phyloP scores from a whole-genome alignment of 768 basidiomycete species.

The Hypsizygus marmoreus region DNA sequence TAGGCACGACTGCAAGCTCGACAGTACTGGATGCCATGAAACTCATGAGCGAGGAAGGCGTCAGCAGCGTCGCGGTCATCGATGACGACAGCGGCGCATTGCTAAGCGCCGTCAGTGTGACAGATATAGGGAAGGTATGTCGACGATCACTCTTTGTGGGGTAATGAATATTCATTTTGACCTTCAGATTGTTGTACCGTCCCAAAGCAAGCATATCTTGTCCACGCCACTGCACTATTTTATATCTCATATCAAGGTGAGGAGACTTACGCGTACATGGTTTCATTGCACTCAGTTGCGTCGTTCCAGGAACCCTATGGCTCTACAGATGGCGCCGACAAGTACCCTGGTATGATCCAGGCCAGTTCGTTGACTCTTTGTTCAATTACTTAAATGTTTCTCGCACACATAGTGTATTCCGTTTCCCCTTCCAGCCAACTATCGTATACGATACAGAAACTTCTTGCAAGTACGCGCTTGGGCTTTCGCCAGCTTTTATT shows the following conservation, averaged over 20 bases:
- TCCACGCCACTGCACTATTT: conserved; percentile 69
- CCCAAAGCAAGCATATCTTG: conserved; percentile 77
- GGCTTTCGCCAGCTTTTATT: background rate
- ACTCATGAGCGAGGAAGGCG: conserved; percentile 83
- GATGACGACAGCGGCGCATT: conserved; percentile 65
- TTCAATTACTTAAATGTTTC: conserved; percentile 1
- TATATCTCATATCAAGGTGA: conserved; percentile 71
- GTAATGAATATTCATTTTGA: conserved; percentile 1
- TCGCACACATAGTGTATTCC: conserved; percentile 76
- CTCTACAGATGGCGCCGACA: conserved; percentile 77
- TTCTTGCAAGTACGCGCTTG: conserved; percentile 70
- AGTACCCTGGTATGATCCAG: conserved; percentile 62
- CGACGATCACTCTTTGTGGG: background rate
- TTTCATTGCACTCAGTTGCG: conserved; percentile 3
- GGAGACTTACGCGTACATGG: background rate
- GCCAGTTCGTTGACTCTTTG: background rate
- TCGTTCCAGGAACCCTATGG: conserved; percentile 62
- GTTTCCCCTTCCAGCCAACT: conserved; percentile 66
- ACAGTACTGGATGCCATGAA: conserved; percentile 81
- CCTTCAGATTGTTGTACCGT: conserved; percentile 71
- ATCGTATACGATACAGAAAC: conserved; percentile 74
- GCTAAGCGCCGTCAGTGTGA: conserved; percentile 79
- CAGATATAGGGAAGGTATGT: conserved; percentile 74
- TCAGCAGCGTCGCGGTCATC: conserved; percentile 79
- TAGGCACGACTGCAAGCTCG: conserved; percentile 60